phyloP scores from a whole-genome alignment of 108 stramenopile species.

The Epithemia pelagica region DNA sequence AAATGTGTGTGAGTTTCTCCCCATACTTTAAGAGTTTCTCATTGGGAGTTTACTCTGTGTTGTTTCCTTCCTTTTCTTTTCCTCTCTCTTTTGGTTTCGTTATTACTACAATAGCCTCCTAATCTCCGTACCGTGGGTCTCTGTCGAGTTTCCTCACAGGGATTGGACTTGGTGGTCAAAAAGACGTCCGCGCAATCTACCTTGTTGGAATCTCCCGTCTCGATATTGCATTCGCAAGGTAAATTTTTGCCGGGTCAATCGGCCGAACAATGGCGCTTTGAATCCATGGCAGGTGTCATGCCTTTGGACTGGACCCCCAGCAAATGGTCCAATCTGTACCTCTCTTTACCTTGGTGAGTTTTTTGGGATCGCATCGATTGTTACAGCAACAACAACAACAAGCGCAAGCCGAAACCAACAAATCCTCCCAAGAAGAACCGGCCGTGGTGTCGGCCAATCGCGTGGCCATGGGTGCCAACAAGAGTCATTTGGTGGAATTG shows the following conservation, averaged over 20 bases:
- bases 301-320: slow-evolving; percentile 6
- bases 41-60: too few species aligned
- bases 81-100: slow-evolving; percentile 2
- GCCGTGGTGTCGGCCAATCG: slow-evolving; percentile 6
- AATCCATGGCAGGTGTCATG: slow-evolving; percentile 32
- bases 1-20: too few species aligned
- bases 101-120: slow-evolving; percentile 25
- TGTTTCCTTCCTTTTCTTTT: too few species aligned
- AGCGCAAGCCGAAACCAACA: not conserved
- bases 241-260: slow-evolving; percentile 40
- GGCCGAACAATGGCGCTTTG: slow-evolving; percentile 50
- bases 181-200: slow-evolving; percentile 12
- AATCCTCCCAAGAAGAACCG: not conserved
- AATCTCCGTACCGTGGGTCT: slow-evolving; percentile 45
- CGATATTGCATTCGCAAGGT: slow-evolving; percentile 38
- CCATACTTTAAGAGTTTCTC: too few species aligned
- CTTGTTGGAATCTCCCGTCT: slow-evolving; percentile 10
- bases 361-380: slow-evolving; percentile 33
- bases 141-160: slow-evolving; percentile 35
- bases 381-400: not conserved
- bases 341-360: slow-evolving; percentile 26
- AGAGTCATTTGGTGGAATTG: slow-evolving; percentile 33
- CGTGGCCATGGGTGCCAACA: slow-evolving; percentile 12
- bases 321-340: slow-evolving; percentile 33
- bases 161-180: slow-evolving; percentile 52